Base-by-base conservation (phyloP, 202 grass and related monocot species). In the Panicum virgatum region DNA sequence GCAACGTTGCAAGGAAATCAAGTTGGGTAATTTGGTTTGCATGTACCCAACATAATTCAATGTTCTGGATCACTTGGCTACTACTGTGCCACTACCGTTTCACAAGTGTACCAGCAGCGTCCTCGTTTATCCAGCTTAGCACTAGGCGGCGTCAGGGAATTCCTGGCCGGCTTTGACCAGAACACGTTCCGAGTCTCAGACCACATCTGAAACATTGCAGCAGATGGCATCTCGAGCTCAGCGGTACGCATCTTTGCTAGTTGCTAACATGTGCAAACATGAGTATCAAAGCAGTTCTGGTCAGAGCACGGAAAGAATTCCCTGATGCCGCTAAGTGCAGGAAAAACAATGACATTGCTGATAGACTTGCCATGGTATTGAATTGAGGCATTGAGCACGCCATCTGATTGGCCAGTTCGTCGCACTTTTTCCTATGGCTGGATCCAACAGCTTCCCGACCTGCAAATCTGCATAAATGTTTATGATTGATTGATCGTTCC, bases 321-420 rank as follows among this genome's bases (percentile, higher is more conserved):
- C 48, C 60, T 61, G 83, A 73, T 89, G 78, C 78, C 30, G 39
- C 66, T 66, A 78, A 72, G 47, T 22, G 58, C 78, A 72, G 48
- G 25, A 78, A 82, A 78, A 89, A 78, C 83, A 73, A 89, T 23
- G 79, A 73, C n/a, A 25, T 54, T 72, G 65, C 66, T 29, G 32
- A 72, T 82, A 85, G 83, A 78, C 39, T 89, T 76, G 82, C 82
- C 58, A 43, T 53, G 15, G 25, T 56, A 63, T 52, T 78, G 19
- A 85, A 63, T 18, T 23, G 42, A n/a, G n/a, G n/a, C n/a, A n/a
- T n/a, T n/a, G n/a, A n/a, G n/a, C n/a, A n/a, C n/a, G 73, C 83
- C 87, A 67, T 38, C 60, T 52, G 66, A 72, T 81, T 73, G 39
- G 83, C 82, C 87, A 89, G 87, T 89, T 86, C 83, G 78, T 60